A percentile compares a stretch with the other conserved stretches of the same genome.
Conservation (phyloP, 1,284 basidiomycete species). For the Marasmius tenuissimus region DNA sequence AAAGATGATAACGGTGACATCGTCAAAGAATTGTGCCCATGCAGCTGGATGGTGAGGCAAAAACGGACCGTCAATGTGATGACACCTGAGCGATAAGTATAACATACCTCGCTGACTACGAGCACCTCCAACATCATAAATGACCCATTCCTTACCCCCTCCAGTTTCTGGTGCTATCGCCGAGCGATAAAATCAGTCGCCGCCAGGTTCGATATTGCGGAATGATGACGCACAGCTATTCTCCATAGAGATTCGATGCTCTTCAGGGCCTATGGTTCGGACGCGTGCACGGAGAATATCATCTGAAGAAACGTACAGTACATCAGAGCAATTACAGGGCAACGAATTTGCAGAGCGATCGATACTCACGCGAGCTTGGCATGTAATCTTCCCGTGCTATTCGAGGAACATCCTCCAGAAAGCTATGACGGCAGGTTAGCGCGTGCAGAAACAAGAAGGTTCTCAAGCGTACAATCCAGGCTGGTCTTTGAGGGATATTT, state of each 20-base stretch:
- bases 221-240: conserved; percentile 29
- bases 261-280: conserved; percentile 64
- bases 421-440: conserved; percentile 35
- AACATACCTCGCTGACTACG: conserved; percentile 53
- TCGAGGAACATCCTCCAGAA: conserved; percentile 53
- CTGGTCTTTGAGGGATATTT: conserved; percentile 51
- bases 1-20: conserved; percentile 65
- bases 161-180: conserved; percentile 27
- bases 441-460: not conserved
- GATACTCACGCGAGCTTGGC: conserved; percentile 50
- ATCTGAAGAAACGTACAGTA: conserved; percentile 34
- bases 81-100: too few species aligned
- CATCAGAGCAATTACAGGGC: conserved; percentile 5
- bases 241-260: conserved; percentile 57
- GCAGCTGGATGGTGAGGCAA: conserved; percentile 36
- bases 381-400: conserved; percentile 50
- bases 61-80: too few species aligned
- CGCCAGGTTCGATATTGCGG: conserved; percentile 2
- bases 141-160: conserved; percentile 50
- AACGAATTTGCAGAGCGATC: not conserved
- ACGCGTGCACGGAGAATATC: conserved; percentile 66
- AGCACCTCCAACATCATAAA: conserved; percentile 64
- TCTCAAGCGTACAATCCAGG: conserved; percentile 56
- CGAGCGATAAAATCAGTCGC: not conserved
- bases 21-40: conserved; percentile 68